These are phyloP conservation scores for Coniella vitis DNA, from an alignment of 2,329 filamentous ascomycete genomes.

Conservation along the genomic window DNA sequence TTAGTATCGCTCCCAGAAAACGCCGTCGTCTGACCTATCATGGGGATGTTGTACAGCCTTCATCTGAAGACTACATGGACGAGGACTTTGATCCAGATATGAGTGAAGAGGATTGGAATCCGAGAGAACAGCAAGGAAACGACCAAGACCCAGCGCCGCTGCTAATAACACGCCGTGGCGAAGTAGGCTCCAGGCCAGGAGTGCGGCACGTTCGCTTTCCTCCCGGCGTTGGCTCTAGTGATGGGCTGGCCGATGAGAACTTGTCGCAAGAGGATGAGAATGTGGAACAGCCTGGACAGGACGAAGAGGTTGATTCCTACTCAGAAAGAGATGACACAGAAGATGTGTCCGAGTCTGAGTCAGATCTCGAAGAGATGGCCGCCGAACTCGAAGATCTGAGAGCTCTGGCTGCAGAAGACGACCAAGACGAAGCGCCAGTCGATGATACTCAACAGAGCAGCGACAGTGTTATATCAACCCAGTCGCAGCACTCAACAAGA, in stretches of 20 bases:
- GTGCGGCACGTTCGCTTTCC: slow-evolving; percentile 13
- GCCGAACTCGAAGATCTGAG: slow-evolving; percentile 24
- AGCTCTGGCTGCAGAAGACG: slow-evolving; percentile 20
- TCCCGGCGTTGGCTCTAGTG: background rate
- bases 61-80: slow-evolving; percentile 30
- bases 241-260: slow-evolving; percentile 12
- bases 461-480: too few species aligned
- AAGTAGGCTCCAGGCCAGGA: background rate
- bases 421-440: too few species aligned
- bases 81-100: slow-evolving; percentile 27
- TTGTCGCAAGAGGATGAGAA: slow-evolving; percentile 14
- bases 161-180: slow-evolving; percentile 12
- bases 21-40: slow-evolving; percentile 46
- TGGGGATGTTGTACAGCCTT: slow-evolving; percentile 33
- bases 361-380: slow-evolving; percentile 26
- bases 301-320: slow-evolving; percentile 19
- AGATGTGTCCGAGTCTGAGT: slow-evolving; percentile 8
- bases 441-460: too few species aligned
- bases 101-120: slow-evolving; percentile 22
- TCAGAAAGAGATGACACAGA: slow-evolving; percentile 19
- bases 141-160: slow-evolving; percentile 18
- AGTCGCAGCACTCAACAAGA: too few species aligned
- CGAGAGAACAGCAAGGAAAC: slow-evolving; percentile 16
- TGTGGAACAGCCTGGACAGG: slow-evolving; percentile 20
- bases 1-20: slow-evolving; percentile 70